A percentile compares a stretch with the other conserved stretches of the same genome.
Evolutionary conservation across 139 green algal species (phyloP).

Genomic region (Chlorella ohadii): DNA sequence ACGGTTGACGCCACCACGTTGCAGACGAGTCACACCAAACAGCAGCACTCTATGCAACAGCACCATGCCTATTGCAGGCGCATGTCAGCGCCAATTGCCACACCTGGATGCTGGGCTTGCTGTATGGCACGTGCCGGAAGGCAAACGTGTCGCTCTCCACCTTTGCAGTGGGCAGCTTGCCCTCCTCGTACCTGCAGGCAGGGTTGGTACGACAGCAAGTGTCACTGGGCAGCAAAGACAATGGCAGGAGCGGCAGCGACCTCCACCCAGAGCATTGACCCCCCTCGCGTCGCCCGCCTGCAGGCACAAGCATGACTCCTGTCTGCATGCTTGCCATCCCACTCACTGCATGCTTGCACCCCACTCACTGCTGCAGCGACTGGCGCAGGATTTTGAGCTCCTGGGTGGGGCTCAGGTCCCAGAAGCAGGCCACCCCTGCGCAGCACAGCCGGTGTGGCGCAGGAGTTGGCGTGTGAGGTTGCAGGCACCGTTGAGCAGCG

Average conservation of each 20-base stretch:
- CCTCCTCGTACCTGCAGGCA: slow-evolving; percentile 26
- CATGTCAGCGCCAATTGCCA: background rate
- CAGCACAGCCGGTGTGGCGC: background rate
- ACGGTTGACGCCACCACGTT: no score
- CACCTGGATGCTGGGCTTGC: slow-evolving; percentile 64
- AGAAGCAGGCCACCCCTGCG: slow-evolving; percentile 5
- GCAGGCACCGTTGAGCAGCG: background rate
- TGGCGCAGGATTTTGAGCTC: slow-evolving; percentile 23
- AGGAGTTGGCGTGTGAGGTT: background rate
- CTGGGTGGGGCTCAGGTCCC: slow-evolving; percentile 12
- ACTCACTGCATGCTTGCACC: no score
- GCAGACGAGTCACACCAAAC: no score
- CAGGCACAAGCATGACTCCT: no score
- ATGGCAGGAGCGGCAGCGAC: no score
- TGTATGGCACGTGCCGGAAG: slow-evolving; percentile 38
- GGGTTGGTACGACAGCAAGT: background rate
- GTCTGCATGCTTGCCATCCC: no score
- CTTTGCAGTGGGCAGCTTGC: slow-evolving; percentile 41
- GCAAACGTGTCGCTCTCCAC: slow-evolving; percentile 54
- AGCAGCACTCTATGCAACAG: background rate
- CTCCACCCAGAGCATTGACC: no score
- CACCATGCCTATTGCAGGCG: background rate
- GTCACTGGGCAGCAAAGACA: no score
- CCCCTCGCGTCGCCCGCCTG: no score
- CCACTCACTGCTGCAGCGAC: slow-evolving; percentile 11